A percentile compares a stretch with the other conserved stretches of the same genome.
Evolutionary conservation across 768 basidiomycete genomes (phyloP).

Genomic region (Leucosporidium creatinivorum): DNA sequence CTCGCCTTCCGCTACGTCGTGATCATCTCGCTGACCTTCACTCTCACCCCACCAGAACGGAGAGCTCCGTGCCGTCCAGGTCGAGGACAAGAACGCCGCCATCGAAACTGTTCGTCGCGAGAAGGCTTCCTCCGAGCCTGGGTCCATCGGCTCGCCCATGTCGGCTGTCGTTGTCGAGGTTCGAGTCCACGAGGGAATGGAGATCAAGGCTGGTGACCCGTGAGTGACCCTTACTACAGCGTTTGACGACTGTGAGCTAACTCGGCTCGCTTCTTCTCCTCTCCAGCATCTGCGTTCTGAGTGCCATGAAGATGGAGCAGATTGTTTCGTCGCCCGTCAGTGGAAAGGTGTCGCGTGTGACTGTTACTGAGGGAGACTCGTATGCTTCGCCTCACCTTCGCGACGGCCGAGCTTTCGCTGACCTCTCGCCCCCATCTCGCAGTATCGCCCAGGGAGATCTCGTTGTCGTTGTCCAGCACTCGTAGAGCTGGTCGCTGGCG

Average conservation of each 20-base stretch:
- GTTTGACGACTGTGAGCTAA: constrained; percentile 32
- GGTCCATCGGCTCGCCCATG: constrained; percentile 65
- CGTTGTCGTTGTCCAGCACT: constrained; percentile 19
- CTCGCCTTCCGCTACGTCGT: constrained; percentile 59
- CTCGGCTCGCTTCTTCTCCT: background rate
- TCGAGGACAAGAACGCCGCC: constrained; percentile 95
- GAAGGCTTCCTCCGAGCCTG: constrained; percentile 79
- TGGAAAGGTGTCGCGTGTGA: constrained; percentile 88
- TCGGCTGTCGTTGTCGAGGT: constrained; percentile 93
- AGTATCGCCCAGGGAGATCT: constrained; percentile 30
- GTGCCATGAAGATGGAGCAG: constrained; percentile 76
- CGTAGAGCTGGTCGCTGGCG: background rate
- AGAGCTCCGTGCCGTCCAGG: constrained; percentile 84
- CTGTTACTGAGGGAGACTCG: constrained; percentile 86
- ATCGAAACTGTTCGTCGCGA: constrained; percentile 91
- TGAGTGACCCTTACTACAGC: constrained; percentile 56
- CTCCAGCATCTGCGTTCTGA: background rate
- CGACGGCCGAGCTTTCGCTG: background rate
- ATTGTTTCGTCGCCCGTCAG: constrained; percentile 93
- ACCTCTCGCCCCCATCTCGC: background rate
- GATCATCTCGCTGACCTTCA: background rate
- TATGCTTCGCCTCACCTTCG: background rate
- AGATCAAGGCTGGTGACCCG: constrained; percentile 97
- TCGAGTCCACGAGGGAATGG: constrained; percentile 91
- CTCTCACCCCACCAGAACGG: constrained; percentile 34